Conservation (phyloP, 2,329 filamentous ascomycete species). For the Cladosporium sphaerospermum region DNA sequence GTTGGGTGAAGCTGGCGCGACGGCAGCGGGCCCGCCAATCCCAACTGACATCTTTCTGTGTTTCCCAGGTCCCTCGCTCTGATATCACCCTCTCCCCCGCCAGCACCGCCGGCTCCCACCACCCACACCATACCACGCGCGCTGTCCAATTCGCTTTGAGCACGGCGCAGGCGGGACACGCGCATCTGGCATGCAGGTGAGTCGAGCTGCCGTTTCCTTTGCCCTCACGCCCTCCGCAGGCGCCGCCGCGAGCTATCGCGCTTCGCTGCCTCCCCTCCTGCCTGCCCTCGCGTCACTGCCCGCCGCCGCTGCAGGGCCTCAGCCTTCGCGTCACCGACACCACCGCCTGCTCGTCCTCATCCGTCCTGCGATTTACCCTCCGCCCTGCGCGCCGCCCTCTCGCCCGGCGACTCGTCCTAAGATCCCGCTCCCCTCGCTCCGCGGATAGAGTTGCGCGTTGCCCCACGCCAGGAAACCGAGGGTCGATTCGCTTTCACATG, state of each 20-base stretch:
- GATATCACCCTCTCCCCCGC: neutral
- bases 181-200: constrained; percentile 10
- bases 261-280: neutral
- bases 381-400: neutral
- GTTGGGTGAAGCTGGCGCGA: neutral
- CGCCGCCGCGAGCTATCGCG: neutral
- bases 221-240: neutral
- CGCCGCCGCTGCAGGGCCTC: neutral
- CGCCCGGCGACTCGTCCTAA: neutral
- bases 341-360: neutral
- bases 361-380: neutral
- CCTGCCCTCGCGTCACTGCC: neutral
- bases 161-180: constrained; percentile 26
- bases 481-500: constrained; percentile 8
- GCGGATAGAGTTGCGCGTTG: neutral
- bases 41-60: neutral
- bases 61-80: neutral
- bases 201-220: neutral
- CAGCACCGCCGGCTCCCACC: neutral
- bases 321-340: constrained; percentile 4
- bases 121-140: constrained; percentile 5
- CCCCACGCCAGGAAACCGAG: constrained; percentile 5
- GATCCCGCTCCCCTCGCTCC: neutral
- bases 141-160: constrained; percentile 42
- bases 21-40: neutral